Evolutionary conservation across 164 flowering plant species (phyloP), one percentile per base, ranked within the genome.

Genomic region (Piper betle): DNA sequence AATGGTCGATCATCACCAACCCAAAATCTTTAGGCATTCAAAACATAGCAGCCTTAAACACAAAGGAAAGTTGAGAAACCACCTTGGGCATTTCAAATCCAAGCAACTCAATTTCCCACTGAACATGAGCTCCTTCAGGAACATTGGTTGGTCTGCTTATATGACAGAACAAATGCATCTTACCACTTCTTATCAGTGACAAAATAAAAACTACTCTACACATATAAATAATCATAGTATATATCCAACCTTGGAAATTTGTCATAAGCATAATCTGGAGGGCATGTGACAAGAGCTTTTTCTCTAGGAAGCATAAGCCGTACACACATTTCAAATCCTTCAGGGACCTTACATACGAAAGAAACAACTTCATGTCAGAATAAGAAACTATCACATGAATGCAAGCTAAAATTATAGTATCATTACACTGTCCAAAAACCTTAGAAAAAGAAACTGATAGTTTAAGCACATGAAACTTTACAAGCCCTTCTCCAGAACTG

Each of bases 211-310:
- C 50, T 15, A 46, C 6, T 2, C 3, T 18, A 4, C 3, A 10
- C 17, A 16, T 54, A 20, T 10, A 54, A 16, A 54, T 10, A 4
- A 54, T 18, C 17, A 5, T 20, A 54, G 25, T 4, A 3, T 3
- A 1, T 46, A 46, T 46, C 15, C 15, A 69, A 88, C 98, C 99
- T 83, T 18, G 83, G 74, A 73, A 91, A 86, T 69, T 94, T 94
- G 72, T 94, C 99, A 76, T 94, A 94, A 66, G 99, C 99, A 77
- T 88, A 94, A 76, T 94, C 99, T 64, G 99, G 99, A 52, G 99
- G 99, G 70, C 89, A 93, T 48, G 89, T 81, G 18, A 90, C 97
- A 55, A 82, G 80, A 74, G 97, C 84, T 63, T 81, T 68, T 84
- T 91, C 99, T 63, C 88, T 95, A 65, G 99, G 93, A 57, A 94